Conservation (phyloP, 441 rosid genomes). For the Jatropha multifida region DNA sequence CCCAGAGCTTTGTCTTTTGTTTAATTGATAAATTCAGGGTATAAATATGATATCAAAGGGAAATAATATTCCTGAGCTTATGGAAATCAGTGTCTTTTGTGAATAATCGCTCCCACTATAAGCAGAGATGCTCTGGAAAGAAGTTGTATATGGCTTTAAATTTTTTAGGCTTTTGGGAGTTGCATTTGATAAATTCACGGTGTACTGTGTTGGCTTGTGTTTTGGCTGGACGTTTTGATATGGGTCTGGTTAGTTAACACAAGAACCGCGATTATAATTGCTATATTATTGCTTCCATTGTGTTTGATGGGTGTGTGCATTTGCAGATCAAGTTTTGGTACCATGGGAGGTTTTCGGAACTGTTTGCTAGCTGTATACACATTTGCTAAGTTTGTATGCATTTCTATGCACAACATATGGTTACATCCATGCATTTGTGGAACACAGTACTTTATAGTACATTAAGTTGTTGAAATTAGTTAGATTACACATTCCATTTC, state of each 20-base stretch:
- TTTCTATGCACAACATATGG: neutral
- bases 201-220: neutral
- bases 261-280: neutral
- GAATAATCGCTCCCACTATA: neutral
- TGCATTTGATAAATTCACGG: neutral
- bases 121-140: neutral
- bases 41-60: too few relatives aligned
- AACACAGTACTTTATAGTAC: neutral
- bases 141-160: neutral
- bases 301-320: neutral
- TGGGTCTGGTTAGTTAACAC: neutral
- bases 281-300: neutral
- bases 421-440: neutral
- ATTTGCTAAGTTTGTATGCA: neutral
- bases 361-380: neutral
- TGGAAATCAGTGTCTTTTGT: neutral
- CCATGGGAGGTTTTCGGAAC: neutral
- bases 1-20: neutral
- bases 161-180: slow-evolving; percentile 1
- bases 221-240: neutral
- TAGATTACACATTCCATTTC: neutral
- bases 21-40: neutral
- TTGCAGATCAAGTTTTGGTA: neutral
- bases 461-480: neutral
- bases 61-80: neutral